Evolutionary conservation across 1,139 yeast genomes (phyloP).

Genomic region (Taiozyma onychis): DNA sequence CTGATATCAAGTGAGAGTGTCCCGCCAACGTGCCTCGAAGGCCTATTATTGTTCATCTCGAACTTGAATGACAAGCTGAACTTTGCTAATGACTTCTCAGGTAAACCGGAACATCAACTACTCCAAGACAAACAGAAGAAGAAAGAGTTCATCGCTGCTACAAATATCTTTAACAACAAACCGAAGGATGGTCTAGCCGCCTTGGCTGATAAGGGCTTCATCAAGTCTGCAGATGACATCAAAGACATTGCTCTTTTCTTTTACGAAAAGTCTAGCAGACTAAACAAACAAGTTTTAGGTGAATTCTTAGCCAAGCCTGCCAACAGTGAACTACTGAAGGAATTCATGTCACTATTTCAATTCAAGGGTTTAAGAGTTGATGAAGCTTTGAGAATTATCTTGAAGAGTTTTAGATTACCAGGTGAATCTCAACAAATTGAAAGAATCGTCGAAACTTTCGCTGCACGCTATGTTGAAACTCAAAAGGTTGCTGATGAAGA

Average conservation of each 20-base stretch:
- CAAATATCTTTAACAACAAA: slow-evolving; percentile 67
- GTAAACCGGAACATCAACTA: slow-evolving; percentile 8
- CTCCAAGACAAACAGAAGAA: slow-evolving; percentile 48
- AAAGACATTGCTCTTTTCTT: slow-evolving; percentile 71
- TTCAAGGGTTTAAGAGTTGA: slow-evolving; percentile 79
- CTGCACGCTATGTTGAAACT: slow-evolving; percentile 61
- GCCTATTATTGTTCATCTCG: slow-evolving; percentile 64
- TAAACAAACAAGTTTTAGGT: slow-evolving; percentile 85
- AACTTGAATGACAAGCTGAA: slow-evolving; percentile 59
- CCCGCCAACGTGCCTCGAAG: slow-evolving; percentile 92
- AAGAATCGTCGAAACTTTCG: slow-evolving; percentile 81
- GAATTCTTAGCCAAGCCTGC: slow-evolving; percentile 77
- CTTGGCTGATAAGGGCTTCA: slow-evolving; percentile 58
- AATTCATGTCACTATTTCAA: slow-evolving; percentile 68
- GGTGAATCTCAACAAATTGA: slow-evolving; percentile 98
- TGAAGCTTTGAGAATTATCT: slow-evolving; percentile 80
- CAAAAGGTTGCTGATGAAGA: slow-evolving; percentile 23
- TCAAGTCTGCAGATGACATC: slow-evolving; percentile 46
- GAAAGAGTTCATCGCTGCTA: slow-evolving; percentile 68
- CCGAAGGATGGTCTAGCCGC: slow-evolving; percentile 71
- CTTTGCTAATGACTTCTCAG: slow-evolving; percentile 17
- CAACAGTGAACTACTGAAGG: slow-evolving; percentile 52
- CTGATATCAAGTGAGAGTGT: slow-evolving; percentile 73
- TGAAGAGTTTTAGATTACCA: slow-evolving; percentile 85
- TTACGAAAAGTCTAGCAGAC: slow-evolving; percentile 69